Base-by-base conservation (phyloP, 1,284 basidiomycete genomes). In the Flammula alnicola region DNA sequence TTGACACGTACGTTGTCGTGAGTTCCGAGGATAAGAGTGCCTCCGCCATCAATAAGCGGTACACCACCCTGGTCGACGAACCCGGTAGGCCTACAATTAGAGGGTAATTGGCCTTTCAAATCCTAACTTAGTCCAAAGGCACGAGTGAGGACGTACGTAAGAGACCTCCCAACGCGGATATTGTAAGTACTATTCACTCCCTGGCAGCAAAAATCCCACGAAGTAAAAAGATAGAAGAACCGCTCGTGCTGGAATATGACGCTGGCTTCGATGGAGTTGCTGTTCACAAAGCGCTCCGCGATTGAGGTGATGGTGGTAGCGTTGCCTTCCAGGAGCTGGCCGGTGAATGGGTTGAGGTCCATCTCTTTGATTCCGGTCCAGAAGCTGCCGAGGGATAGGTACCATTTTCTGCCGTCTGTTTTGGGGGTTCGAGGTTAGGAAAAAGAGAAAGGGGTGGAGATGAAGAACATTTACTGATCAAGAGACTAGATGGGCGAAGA, bases 141-240 rank as follows among this genome's bases (percentile, higher is more conserved):
- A 5, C n/a, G n/a, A n/a, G n/a, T n/a, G n/a, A n/a, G n/a, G n/a
- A 47, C 60, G 16, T 55, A 78, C 77, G 63, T 74, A 10, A 68
- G 62, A 5, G 78, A 73, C 22, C 81, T 71, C 8, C 77, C 77
- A 22, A 84, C 81, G 9, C 80, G 74, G 45, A 82, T 80, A 57
- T 82, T 83, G 56, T 83, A 83, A 1, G 80, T 83, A 63, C 78
- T 78, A 5, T 63, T 68, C 11, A 71, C 74, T 1, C 81, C 80
- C 19, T 61, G 39, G 65, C 82, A 84, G 64, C 81, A 83, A 1
- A 66, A 69, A 56, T 82, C 81, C 79, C 79, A 83, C 10, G 74
- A 77, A 0, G 75, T 73, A 64, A 83, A 84, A 22, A 84, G 70
- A 56, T 84, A 84, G 63, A 72, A 83, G 61, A 68, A 82, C 26